A percentile compares a stretch with the other conserved stretches of the same genome.
Evolutionary conservation across 1,284 basidiomycete genomes (phyloP).

Genomic region (Cerrena zonata): DNA sequence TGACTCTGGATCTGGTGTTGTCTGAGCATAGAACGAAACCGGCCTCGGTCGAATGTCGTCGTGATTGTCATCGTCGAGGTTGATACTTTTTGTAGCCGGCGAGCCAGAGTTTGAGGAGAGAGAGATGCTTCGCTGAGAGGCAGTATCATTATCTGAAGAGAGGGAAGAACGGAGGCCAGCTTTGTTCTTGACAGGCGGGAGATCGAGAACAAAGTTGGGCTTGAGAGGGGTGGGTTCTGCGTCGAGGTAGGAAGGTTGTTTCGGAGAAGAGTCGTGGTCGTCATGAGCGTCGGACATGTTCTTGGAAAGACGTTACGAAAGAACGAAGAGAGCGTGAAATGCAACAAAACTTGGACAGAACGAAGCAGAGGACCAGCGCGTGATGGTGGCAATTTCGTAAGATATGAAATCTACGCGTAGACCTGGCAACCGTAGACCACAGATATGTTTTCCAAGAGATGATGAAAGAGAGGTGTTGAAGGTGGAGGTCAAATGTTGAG

Average conservation of each 20-base stretch:
- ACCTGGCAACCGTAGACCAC: too few species aligned
- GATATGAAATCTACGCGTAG: too few species aligned
- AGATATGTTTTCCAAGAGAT: too few species aligned
- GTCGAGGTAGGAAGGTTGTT: not conserved
- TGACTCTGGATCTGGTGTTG: constrained; percentile 2
- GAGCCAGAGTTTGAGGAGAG: constrained; percentile 52
- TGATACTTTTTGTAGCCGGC: constrained; percentile 10
- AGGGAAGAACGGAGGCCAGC: constrained; percentile 21
- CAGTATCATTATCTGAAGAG: constrained; percentile 60
- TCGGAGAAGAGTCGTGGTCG: not conserved
- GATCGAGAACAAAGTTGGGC: constrained; percentile 24
- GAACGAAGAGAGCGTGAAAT: too few species aligned
- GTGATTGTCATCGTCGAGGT: constrained; percentile 27
- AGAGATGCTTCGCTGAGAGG: constrained; percentile 71
- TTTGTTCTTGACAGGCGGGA: constrained; percentile 10
- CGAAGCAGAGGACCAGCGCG: too few species aligned
- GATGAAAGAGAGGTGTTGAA: too few species aligned
- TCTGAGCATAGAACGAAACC: not conserved
- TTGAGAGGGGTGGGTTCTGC: constrained; percentile 14
- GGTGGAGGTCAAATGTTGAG: too few species aligned
- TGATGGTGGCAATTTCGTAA: too few species aligned
- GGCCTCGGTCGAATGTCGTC: constrained; percentile 6
- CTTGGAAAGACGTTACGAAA: too few species aligned
- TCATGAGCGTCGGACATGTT: not conserved
- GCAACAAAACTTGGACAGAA: too few species aligned